phyloP scores from a whole-genome alignment of 805 yeast species.

The Nakazawaea wyomingensis region DNA sequence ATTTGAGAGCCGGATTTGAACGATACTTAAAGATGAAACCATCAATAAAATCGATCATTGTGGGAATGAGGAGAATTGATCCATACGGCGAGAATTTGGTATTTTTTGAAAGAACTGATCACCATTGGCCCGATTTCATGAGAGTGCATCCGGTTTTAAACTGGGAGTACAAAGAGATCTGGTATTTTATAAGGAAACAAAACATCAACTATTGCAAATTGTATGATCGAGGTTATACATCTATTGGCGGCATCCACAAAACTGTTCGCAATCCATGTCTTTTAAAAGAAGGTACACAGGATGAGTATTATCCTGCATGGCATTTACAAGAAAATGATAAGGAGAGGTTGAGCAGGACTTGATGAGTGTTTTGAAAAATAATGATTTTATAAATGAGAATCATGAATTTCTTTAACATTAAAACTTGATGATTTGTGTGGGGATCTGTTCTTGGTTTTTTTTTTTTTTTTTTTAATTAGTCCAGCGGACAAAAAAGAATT shows the following conservation, averaged over 20 bases:
- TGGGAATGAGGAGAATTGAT: constrained; percentile 85
- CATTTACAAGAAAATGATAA: constrained; percentile 53
- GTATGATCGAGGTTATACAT: constrained; percentile 83
- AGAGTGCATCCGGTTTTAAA: constrained; percentile 84
- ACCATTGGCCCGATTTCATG: constrained; percentile 85
- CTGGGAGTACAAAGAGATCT: constrained; percentile 80
- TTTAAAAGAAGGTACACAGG: constrained; percentile 16
- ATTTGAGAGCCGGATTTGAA: constrained; percentile 65
- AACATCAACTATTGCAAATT: constrained; percentile 66
- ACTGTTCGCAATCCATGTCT: constrained; percentile 72
- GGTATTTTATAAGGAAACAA: constrained; percentile 69
- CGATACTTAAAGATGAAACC: constrained; percentile 51
- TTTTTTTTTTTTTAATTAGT: no score
- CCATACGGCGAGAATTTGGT: constrained; percentile 66
- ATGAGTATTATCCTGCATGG: constrained; percentile 46
- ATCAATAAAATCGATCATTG: constrained; percentile 65
- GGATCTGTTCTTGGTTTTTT: no score
- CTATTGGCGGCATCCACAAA: constrained; percentile 72
- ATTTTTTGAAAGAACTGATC: constrained; percentile 72
- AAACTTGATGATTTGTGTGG: no score
- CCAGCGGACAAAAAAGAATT: no score
- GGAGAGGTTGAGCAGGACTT: constrained; percentile 41
- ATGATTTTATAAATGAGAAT: no score
- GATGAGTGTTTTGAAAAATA: no score
- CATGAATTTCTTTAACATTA: no score